Conservation (phyloP, 306 rosid genomes). For the Acmispon strigosus region DNA sequence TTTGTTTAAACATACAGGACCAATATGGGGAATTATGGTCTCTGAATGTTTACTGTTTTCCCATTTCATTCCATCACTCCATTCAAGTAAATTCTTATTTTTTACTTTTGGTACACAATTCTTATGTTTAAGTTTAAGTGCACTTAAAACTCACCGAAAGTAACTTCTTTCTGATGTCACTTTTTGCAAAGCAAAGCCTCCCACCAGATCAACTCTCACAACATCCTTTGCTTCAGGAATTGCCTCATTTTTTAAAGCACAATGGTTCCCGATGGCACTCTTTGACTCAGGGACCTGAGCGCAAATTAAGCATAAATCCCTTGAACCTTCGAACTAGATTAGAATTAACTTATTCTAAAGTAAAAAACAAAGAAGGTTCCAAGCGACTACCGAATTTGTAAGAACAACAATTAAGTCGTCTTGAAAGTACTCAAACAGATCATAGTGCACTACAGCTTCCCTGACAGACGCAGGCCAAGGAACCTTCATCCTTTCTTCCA, state of each 20-base stretch:
- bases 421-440: constrained; percentile 67
- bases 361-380: neutral
- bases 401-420: constrained; percentile 69
- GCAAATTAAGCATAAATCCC: neutral
- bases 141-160: constrained; percentile 58
- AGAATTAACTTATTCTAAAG: neutral
- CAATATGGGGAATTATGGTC: neutral
- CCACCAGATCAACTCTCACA: constrained; percentile 66
- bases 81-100: neutral
- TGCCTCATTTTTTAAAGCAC: constrained; percentile 36
- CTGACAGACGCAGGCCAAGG: constrained; percentile 81
- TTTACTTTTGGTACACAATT: neutral
- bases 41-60: neutral
- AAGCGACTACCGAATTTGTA: constrained; percentile 54
- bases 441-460: constrained; percentile 67
- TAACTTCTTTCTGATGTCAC: constrained; percentile 65
- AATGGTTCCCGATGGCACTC: constrained; percentile 12
- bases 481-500: constrained; percentile 86
- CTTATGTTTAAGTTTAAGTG: neutral
- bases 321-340: constrained; percentile 4
- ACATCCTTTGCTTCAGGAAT: constrained; percentile 59
- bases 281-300: constrained; percentile 52
- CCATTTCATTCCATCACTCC: neutral
- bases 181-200: constrained; percentile 84
- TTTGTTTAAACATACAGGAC: neutral